Percentiles rank a stretch among this genome's conserved stretches.
Conservation (phyloP, 257 asterid species). For the Ilex asprella region DNA sequence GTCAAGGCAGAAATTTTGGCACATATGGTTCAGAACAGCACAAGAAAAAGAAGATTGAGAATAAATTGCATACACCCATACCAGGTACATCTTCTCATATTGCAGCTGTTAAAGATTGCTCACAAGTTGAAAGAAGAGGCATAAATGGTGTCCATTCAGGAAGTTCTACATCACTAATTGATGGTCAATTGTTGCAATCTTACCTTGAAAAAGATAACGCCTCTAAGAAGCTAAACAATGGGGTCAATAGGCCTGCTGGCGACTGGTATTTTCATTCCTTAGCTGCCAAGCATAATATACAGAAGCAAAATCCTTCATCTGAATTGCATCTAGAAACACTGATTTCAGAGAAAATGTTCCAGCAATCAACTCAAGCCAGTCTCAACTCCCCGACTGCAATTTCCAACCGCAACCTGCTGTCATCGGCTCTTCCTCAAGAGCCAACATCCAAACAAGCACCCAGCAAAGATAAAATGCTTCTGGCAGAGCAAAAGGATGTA, state of each 20-base stretch:
- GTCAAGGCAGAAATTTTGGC: too few species aligned
- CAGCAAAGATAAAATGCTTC: constrained; percentile 22
- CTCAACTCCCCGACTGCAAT: too few species aligned
- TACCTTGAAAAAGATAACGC: too few species aligned
- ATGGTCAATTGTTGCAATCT: too few species aligned
- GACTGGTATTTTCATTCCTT: background rate
- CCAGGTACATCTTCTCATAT: background rate
- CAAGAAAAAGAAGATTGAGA: background rate
- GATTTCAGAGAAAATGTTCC: background rate
- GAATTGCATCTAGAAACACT: background rate
- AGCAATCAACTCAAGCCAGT: too few species aligned
- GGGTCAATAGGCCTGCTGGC: background rate
- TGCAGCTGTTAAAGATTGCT: background rate
- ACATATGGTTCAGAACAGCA: background rate
- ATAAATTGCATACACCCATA: background rate
- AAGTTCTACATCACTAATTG: background rate
- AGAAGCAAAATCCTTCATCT: background rate
- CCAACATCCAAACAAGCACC: constrained; percentile 21
- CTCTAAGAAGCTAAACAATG: too few species aligned
- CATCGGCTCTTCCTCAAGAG: too few species aligned
- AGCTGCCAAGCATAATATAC: background rate
- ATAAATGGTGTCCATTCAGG: background rate
- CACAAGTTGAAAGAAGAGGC: background rate
- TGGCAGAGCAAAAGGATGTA: constrained; percentile 24
- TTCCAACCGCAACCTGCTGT: too few species aligned